Conservation (phyloP, 495 filamentous ascomycete genomes). For the Xylaria bambusicola region DNA sequence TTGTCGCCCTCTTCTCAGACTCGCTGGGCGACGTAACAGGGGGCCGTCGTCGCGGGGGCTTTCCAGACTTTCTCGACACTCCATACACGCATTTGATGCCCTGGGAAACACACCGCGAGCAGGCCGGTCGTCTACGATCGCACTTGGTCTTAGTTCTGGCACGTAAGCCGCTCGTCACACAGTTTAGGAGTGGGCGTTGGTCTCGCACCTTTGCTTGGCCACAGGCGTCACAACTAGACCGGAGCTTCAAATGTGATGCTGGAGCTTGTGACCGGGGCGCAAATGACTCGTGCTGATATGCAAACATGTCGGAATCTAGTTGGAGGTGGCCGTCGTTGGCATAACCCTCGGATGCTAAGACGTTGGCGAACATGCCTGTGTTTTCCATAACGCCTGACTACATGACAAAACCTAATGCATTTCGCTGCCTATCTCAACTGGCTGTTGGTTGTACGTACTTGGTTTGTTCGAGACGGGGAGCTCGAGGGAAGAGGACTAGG, state of each 20-base stretch:
- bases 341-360: neutral
- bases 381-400: neutral
- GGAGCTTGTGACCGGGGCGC: constrained; percentile 3
- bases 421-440: no score
- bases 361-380: neutral
- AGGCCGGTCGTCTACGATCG: constrained; percentile 2
- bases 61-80: neutral
- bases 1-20: neutral
- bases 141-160: constrained; percentile 1
- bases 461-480: neutral
- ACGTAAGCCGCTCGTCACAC: neutral
- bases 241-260: neutral
- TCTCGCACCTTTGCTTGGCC: constrained; percentile 7
- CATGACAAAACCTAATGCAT: neutral
- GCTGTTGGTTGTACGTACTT: neutral
- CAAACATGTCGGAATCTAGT: neutral
- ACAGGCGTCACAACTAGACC: constrained; percentile 8
- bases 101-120: neutral
- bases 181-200: neutral
- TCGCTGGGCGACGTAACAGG: constrained; percentile 1
- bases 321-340: neutral
- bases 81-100: neutral
- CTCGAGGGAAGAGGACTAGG: neutral
- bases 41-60: constrained; percentile 7
- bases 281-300: neutral